Evolutionary conservation across 202 grass and related monocot species (phyloP), one percentile per base, ranked within the genome.

Genomic region (Elaeis oleifera): DNA sequence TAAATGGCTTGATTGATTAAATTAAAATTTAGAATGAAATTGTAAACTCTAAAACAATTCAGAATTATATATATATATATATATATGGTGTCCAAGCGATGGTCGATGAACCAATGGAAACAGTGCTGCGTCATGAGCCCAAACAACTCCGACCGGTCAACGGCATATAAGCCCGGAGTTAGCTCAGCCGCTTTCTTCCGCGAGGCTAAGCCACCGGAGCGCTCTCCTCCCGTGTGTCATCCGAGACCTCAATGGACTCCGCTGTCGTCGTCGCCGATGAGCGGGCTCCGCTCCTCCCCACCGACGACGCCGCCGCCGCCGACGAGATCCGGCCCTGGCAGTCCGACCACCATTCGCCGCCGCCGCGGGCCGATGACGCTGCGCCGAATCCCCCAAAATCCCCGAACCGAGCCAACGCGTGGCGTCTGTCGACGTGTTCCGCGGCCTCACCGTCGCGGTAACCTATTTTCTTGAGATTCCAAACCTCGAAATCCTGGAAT

Each of bases 401-500:
- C 0, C 49, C 71, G 57, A 24, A 22, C 39, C 39, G n/a, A 62
- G 31, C 27, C 81, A 5, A 51, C 76, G 92, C 48, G 76, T 96
- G 58, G 84, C 63, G 53, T 88, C 92, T 13, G 79, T 91, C 61
- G 87, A 96, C 21, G 87, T 96, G 18, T 96, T 96, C 83, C 92
- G 92, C 61, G 92, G 87, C 61, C 75, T 96, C 67, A 97, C 82
- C 53, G 84, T 91, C 60, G 77, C 88, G 69, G 87, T 97, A 56
- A 62, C 71, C 7, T 67, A 0, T n/a, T 26, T 18, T 26, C 5
- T 28, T 65, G 53, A 18, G 53, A 21, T 31, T 31, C 54, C 53
- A 20, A 56, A 13, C 36, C 36, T 44, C 9, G 36, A 44, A 44
- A 44, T 44, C 36, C 36, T 44, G 6, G 36, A 44, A 44, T 44